Evolutionary conservation across 768 basidiomycete genomes (phyloP), one percentile per base, ranked within the genome.

Genomic region (Pleurotus citrinopileatus): DNA sequence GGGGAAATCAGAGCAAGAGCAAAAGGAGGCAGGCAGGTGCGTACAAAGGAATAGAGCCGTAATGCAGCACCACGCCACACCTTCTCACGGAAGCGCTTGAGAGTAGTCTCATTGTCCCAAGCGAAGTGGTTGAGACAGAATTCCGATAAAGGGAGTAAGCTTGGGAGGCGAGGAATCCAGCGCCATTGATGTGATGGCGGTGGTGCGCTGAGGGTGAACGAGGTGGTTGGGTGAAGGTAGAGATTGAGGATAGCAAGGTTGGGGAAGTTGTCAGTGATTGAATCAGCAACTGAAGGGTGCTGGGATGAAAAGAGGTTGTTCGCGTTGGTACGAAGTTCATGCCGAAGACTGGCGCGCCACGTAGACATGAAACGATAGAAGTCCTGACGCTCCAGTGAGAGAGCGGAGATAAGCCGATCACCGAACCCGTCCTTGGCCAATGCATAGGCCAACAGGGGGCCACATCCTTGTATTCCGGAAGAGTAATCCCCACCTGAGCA

Each of bases 171-270:
- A 10, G 7, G n/a, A 32, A 19, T 78, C 15, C 29, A 32, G n/a
- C n/a, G n/a, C n/a, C n/a, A n/a, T 13, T 32, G 7, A 6, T 32
- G 6, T 13, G 29, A 32, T 6, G 7, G 6, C 9, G 43, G 5
- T 10, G 22, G 7, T 8, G 43, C n/a, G 12, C 13, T 13, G 4
- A 9, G 8, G 10, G 43, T 20, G 5, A 6, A 25, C 12, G 53
- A 54, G 6, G 57, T 69, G 23, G 67, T 46, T 3, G 78, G 78
- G 25, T 64, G 57, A 23, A 70, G 64, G 56, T 78, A 80, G 4
- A 69, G 66, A 4, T 66, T 60, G 10, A 80, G 56, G 17, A 76
- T 63, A 3, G 66, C 57, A 19, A 68, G 26, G 46, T 61, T 32
- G 25, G 73, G 71, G 59, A 78, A 71, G 57, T 58, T 54, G 1